These are phyloP conservation scores for Pseudocercospora eumusae DNA, from an alignment of 2,329 filamentous ascomycete species.

Conservation along the genomic window DNA sequence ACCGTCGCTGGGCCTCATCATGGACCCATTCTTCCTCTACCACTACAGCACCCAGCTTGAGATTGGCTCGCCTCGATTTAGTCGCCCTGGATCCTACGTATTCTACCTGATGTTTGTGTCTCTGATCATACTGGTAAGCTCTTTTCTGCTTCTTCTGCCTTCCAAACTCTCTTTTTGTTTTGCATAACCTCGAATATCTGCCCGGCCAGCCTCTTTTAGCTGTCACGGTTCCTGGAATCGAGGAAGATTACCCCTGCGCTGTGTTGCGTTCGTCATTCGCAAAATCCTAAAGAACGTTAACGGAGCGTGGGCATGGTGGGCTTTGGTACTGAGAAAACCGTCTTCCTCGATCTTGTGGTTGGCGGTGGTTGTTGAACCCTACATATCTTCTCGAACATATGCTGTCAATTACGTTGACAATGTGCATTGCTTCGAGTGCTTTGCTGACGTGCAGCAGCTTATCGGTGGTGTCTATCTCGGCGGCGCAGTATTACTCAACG, in stretches of 20 bases:
- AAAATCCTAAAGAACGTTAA: slow-evolving; percentile 48
- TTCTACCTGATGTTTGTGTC: slow-evolving; percentile 77
- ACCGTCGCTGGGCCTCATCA: slow-evolving; percentile 58
- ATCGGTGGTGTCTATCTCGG: slow-evolving; percentile 52
- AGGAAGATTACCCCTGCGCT: slow-evolving; percentile 57
- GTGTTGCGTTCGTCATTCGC: slow-evolving; percentile 54
- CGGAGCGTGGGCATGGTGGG: slow-evolving; percentile 56
- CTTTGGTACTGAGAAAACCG: slow-evolving; percentile 55
- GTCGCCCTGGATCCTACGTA: slow-evolving; percentile 73
- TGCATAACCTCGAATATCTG: slow-evolving; percentile 61
- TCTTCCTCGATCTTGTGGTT: slow-evolving; percentile 56
- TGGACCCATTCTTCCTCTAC: slow-evolving; percentile 79
- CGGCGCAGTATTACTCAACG: slow-evolving; percentile 53
- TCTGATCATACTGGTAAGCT: slow-evolving; percentile 73
- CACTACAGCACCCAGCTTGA: slow-evolving; percentile 76
- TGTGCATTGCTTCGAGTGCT: slow-evolving; percentile 11
- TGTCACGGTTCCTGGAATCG: slow-evolving; percentile 58
- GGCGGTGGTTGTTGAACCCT: slow-evolving; percentile 64
- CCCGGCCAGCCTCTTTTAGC: slow-evolving; percentile 54
- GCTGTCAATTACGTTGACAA: slow-evolving; percentile 8
- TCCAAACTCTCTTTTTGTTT: slow-evolving; percentile 27
- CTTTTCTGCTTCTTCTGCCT: slow-evolving; percentile 17
- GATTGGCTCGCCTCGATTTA: slow-evolving; percentile 68
- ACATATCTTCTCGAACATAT: slow-evolving; percentile 49
- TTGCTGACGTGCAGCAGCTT: slow-evolving; percentile 35